phyloP scores from a whole-genome alignment of 1,284 basidiomycete species.

The Cryptococcus hybrid region DNA sequence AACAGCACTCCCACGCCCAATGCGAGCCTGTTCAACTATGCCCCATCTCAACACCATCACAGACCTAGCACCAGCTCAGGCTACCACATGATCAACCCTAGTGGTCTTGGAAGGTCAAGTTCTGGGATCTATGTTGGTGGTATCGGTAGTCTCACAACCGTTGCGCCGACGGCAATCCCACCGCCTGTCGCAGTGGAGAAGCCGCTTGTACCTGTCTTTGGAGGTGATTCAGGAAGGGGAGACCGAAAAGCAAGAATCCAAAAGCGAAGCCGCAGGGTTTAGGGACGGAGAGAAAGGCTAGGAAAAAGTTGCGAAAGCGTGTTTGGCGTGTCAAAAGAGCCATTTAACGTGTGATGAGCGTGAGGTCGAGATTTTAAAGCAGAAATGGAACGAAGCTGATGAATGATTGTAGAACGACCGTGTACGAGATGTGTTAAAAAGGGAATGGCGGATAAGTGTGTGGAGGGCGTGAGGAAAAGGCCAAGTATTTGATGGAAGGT shows the following conservation, averaged over 20 bases:
- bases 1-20: too few species aligned
- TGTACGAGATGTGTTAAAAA: slow-evolving; percentile 95
- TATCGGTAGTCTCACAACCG: too few species aligned
- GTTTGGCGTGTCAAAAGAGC: slow-evolving; percentile 88
- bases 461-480: slow-evolving; percentile 94
- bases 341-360: slow-evolving; percentile 98
- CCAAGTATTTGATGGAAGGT: slow-evolving; percentile 92
- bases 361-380: slow-evolving; percentile 47
- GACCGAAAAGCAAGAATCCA: slow-evolving; percentile 7
- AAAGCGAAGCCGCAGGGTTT: slow-evolving; percentile 11
- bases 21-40: too few species aligned
- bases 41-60: neutral
- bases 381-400: neutral
- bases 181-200: neutral
- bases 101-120: too few species aligned
- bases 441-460: slow-evolving; percentile 81
- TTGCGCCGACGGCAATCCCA: too few species aligned
- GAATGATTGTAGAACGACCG: slow-evolving; percentile 67
- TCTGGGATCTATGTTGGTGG: too few species aligned
- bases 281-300: slow-evolving; percentile 22
- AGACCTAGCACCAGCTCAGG: neutral
- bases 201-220: neutral
- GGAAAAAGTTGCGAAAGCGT: slow-evolving; percentile 61
- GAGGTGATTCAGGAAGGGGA: neutral
- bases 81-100: too few species aligned